phyloP scores from a whole-genome alignment of 208 protist genomes.

The Trypanosoma platydactyli region DNA sequence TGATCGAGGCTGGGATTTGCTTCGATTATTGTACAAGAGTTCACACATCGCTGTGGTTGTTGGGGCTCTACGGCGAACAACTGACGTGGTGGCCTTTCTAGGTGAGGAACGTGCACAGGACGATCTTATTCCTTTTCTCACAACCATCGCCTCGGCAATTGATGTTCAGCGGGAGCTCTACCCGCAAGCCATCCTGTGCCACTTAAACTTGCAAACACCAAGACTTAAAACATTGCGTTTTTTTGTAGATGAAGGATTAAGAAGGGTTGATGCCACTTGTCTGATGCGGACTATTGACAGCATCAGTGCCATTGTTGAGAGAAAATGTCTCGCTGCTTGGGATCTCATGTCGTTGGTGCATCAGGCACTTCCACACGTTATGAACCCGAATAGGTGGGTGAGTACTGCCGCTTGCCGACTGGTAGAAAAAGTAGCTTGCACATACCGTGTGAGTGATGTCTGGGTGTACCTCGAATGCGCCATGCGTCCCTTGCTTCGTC shows the following conservation, averaged over 20 bases:
- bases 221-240: conserved; percentile 55
- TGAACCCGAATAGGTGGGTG: conserved; percentile 43
- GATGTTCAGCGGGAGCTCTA: conserved; percentile 59
- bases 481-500: conserved; percentile 27
- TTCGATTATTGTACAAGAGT: conserved; percentile 58
- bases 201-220: conserved; percentile 41
- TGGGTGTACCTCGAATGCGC: conserved; percentile 47
- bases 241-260: conserved; percentile 71
- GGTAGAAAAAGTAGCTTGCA: conserved; percentile 52
- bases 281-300: conserved; percentile 47
- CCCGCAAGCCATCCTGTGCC: conserved; percentile 52
- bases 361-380: conserved; percentile 46
- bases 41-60: conserved; percentile 35
- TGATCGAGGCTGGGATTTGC: conserved; percentile 56
- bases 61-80: conserved; percentile 36
- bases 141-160: conserved; percentile 44
- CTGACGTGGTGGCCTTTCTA: conserved; percentile 54
- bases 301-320: conserved; percentile 38
- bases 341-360: conserved; percentile 65
- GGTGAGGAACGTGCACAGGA: conserved; percentile 57
- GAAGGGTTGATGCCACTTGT: conserved; percentile 35
- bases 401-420: conserved; percentile 47
- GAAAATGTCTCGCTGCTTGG: conserved; percentile 24
- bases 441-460: conserved; percentile 47
- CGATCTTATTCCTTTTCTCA: conserved; percentile 76